Evolutionary conservation across 1,284 basidiomycete species (phyloP).

Genomic region (Ceratobasidium sp.): DNA sequence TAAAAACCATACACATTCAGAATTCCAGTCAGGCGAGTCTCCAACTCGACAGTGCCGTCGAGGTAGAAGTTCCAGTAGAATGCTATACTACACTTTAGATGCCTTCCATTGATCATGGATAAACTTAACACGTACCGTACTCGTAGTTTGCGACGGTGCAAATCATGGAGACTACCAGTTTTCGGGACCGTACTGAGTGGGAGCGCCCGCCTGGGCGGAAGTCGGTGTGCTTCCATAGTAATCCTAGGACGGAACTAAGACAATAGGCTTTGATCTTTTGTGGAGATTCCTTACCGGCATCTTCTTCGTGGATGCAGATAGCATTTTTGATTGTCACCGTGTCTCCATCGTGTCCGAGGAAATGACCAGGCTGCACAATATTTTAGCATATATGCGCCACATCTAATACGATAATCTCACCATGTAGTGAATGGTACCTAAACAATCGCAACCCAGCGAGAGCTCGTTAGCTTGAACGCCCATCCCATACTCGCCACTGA

Average conservation of each 20-base stretch:
- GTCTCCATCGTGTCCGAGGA: constrained; percentile 73
- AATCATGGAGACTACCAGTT: constrained; percentile 87
- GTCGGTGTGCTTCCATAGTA: constrained; percentile 87
- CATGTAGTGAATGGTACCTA: constrained; percentile 85
- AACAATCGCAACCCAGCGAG: constrained; percentile 85
- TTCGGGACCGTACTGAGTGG: constrained; percentile 80
- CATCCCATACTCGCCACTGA: constrained; percentile 87
- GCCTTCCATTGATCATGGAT: no score
- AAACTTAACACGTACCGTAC: constrained; percentile 32
- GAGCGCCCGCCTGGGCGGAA: constrained; percentile 83
- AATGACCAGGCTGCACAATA: constrained; percentile 70
- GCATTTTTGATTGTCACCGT: constrained; percentile 81
- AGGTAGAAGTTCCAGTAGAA: constrained; percentile 87
- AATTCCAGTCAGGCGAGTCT: constrained; percentile 83
- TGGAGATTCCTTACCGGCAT: constrained; percentile 63
- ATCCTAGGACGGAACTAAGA: constrained; percentile 18
- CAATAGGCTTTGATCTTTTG: background rate
- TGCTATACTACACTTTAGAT: constrained; percentile 58
- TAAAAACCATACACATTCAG: constrained; percentile 58
- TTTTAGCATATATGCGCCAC: background rate
- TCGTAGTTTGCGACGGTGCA: constrained; percentile 64
- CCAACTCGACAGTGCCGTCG: constrained; percentile 84
- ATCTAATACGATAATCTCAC: constrained; percentile 57
- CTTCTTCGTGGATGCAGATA: constrained; percentile 93
- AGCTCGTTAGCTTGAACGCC: constrained; percentile 89